phyloP scores from a whole-genome alignment of 2,329 filamentous ascomycete genomes.

The Colletotrichum sp. region DNA sequence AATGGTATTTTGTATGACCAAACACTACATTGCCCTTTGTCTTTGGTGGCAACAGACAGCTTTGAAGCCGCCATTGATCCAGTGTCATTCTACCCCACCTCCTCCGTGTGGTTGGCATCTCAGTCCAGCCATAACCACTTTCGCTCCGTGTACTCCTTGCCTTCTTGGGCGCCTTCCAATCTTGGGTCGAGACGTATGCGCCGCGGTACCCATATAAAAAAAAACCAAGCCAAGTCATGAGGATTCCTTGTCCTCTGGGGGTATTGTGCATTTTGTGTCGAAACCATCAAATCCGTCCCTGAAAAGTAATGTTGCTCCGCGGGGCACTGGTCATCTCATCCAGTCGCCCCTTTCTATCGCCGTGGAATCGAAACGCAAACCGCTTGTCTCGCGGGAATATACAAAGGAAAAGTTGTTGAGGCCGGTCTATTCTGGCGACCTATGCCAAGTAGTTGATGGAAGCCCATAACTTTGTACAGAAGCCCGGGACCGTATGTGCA shows the following conservation, averaged over 20 bases:
- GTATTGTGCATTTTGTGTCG: conserved; percentile 23
- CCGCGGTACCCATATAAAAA: conserved; percentile 3
- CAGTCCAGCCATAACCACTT: not conserved
- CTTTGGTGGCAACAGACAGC: not conserved
- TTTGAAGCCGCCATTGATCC: not conserved
- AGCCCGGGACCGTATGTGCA: conserved; percentile 8
- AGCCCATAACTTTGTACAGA: conserved; percentile 10
- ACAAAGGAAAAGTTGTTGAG: conserved; percentile 9
- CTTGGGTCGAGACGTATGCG: not conserved
- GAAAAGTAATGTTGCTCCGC: conserved; percentile 8
- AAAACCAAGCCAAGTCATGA: conserved; percentile 17
- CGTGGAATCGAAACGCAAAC: not conserved
- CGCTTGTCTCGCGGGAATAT: not conserved
- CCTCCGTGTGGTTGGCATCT: not conserved
- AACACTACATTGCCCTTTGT: not conserved
- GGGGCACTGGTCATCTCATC: not conserved
- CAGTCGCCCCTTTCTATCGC: conserved; percentile 5
- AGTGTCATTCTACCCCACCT: not conserved
- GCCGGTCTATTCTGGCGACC: not conserved
- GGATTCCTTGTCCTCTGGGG: conserved; percentile 13
- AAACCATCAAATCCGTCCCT: conserved; percentile 12
- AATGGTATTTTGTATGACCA: not conserved
- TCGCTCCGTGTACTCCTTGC: not conserved
- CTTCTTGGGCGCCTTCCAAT: not conserved
- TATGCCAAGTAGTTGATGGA: not conserved